phyloP scores from a whole-genome alignment of 768 basidiomycete genomes.

The Clitopilus hobsonii region DNA sequence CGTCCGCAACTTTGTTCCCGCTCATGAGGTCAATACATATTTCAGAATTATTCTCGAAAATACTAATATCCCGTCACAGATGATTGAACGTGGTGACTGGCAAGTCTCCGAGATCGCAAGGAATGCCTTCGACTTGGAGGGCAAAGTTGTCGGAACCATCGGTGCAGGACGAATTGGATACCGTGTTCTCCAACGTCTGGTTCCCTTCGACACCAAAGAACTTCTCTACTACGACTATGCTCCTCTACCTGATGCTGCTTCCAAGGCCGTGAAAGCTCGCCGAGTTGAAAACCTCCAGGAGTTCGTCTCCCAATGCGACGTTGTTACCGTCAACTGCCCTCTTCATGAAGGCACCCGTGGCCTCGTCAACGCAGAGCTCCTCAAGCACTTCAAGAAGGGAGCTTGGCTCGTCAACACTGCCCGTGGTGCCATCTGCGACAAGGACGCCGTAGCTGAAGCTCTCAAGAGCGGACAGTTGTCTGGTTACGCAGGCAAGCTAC shows the following conservation, averaged over 20 bases:
- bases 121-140: constrained; percentile 84
- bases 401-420: constrained; percentile 93
- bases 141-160: constrained; percentile 89
- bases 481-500: constrained; percentile 42
- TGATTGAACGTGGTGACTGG: constrained; percentile 86
- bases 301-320: constrained; percentile 52
- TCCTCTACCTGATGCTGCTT: constrained; percentile 65
- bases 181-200: constrained; percentile 74
- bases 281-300: constrained; percentile 67
- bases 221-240: constrained; percentile 88
- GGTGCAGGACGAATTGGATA: constrained; percentile 81
- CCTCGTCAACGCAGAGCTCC: constrained; percentile 75
- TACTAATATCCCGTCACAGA: constrained; percentile 28
- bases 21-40: constrained; percentile 60
- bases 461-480: constrained; percentile 70
- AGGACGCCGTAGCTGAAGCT: constrained; percentile 73
- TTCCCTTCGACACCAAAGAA: constrained; percentile 86
- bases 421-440: constrained; percentile 87
- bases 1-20: constrained; percentile 85
- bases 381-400: constrained; percentile 88
- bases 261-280: constrained; percentile 61
- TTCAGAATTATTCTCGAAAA: background rate
- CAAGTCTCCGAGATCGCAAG: constrained; percentile 79
- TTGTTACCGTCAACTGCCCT: constrained; percentile 85
- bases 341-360: constrained; percentile 82